These are phyloP conservation scores for Solanum chacoense DNA, from an alignment of 305 asterid genomes.

Conservation along the genomic window DNA sequence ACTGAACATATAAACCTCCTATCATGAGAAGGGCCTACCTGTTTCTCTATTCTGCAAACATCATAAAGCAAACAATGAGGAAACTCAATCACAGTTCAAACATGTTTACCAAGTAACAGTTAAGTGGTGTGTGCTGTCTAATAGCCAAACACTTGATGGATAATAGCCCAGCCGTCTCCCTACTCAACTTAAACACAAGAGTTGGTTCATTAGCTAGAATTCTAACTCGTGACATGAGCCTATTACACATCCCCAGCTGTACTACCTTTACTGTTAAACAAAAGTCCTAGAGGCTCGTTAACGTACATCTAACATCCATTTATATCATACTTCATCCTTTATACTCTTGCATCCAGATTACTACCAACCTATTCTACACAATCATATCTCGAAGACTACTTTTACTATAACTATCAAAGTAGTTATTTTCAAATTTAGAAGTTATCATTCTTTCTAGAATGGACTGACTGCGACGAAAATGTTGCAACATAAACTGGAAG, in stretches of 20 bases:
- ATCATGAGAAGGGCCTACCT: constrained; percentile 38
- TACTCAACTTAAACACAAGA: neutral
- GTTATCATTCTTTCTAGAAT: neutral
- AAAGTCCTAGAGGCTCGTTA: neutral
- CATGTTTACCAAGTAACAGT: neutral
- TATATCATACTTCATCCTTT: neutral
- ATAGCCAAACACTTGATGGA: neutral
- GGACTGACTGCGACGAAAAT: neutral
- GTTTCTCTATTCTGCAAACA: constrained; percentile 29
- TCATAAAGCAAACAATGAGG: neutral
- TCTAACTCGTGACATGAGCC: neutral
- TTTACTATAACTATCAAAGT: neutral
- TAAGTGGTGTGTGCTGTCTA: neutral
- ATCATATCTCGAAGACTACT: neutral
- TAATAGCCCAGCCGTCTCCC: neutral
- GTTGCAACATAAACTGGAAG: neutral
- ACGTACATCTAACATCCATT: neutral
- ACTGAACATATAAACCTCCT: constrained; percentile 51
- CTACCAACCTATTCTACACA: neutral
- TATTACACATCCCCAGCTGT: neutral
- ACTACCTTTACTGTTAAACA: neutral
- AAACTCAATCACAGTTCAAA: neutral
- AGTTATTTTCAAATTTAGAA: neutral
- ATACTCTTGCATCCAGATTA: neutral
- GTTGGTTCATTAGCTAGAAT: neutral